A percentile compares a stretch with the other conserved stretches of the same genome.
phyloP scores from a whole-genome alignment of 805 yeast species.

The Zygosaccharomyces siamensis region DNA sequence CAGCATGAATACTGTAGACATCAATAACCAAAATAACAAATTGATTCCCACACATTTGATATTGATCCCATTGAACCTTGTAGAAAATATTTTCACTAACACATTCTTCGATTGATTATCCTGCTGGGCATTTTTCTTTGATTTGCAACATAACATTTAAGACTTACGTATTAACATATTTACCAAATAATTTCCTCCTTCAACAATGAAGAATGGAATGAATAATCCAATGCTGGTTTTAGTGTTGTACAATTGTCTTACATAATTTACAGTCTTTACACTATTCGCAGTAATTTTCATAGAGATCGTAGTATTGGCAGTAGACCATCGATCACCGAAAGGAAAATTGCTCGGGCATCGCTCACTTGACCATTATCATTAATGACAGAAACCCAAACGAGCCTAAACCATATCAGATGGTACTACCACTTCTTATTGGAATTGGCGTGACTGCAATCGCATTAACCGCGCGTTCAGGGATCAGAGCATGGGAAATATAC shows the following conservation, averaged over 20 bases:
- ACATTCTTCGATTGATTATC: background rate
- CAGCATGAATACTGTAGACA: background rate
- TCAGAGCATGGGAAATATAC: slow-evolving; percentile 32
- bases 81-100: background rate
- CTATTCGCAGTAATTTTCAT: background rate
- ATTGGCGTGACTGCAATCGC: slow-evolving; percentile 29
- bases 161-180: background rate
- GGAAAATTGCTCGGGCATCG: background rate
- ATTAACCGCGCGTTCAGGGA: slow-evolving; percentile 25
- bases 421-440: slow-evolving; percentile 32
- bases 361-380: background rate
- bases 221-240: background rate
- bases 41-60: background rate
- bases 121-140: background rate
- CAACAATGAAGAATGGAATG: background rate
- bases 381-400: background rate
- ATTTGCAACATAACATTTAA: background rate
- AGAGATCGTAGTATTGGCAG: background rate
- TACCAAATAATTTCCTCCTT: background rate
- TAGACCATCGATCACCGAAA: background rate
- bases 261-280: background rate
- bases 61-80: background rate
- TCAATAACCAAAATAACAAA: background rate
- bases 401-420: slow-evolving; percentile 19
- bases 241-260: background rate